phyloP scores from a whole-genome alignment of 2,329 filamentous ascomycete genomes.

The Gaeumannomyces sp. region DNA sequence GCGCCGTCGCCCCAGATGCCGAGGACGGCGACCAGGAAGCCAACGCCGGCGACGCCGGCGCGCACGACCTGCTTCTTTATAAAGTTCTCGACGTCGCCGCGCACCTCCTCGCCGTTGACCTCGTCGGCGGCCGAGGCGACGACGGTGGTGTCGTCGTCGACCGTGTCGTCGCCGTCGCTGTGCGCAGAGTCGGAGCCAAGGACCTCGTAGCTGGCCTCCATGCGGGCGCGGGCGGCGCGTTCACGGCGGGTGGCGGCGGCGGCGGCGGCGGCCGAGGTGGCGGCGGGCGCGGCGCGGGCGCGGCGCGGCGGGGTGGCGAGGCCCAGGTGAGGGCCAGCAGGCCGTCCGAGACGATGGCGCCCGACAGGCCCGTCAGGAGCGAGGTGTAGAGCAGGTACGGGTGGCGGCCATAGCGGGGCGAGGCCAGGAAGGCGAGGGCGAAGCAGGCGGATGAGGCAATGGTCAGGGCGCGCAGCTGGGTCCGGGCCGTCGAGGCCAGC shows the following conservation, averaged over 20 bases:
- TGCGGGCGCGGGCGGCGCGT: constrained; percentile 32
- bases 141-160: constrained; percentile 14
- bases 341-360: constrained; percentile 43
- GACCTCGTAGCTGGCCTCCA: constrained; percentile 70
- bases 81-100: constrained; percentile 49
- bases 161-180: constrained; percentile 40
- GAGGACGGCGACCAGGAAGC: constrained; percentile 55
- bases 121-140: constrained; percentile 14
- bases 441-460: constrained; percentile 65
- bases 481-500: constrained; percentile 56
- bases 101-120: constrained; percentile 58
- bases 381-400: constrained; percentile 88
- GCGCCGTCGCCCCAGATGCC: constrained; percentile 62
- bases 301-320: constrained; percentile 11
- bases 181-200: constrained; percentile 42
- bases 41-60: constrained; percentile 47
- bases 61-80: constrained; percentile 47
- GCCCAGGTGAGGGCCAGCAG: constrained; percentile 36
- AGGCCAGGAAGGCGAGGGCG: constrained; percentile 70
- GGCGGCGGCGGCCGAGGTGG: constrained; percentile 19
- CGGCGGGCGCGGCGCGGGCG: constrained; percentile 17
- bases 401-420: constrained; percentile 68
- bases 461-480: constrained; percentile 61
- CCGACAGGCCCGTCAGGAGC: constrained; percentile 58
- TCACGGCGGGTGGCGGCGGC: constrained; percentile 18